Evolutionary conservation across 441 rosid species (phyloP), one percentile per base, ranked within the genome.

Genomic region (Erodium texanum): DNA sequence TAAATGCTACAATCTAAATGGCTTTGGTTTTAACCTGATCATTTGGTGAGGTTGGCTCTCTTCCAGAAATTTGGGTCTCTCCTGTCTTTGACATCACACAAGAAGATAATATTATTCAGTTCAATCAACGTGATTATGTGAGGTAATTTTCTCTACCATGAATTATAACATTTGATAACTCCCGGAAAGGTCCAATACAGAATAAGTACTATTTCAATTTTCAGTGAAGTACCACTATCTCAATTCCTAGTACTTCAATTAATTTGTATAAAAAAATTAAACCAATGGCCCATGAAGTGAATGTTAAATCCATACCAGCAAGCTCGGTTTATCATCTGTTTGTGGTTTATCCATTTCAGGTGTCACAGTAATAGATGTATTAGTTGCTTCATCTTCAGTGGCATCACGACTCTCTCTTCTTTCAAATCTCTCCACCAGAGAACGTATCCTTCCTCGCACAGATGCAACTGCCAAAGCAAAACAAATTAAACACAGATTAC

Each of bases 391-490:
- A 52, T 77, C 79, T 75, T 79, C 81, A 64, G 24, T 64, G 69
- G 59, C 54, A 68, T 27, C 77, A 22, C 64, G 62, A 72, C 68
- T 82, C 67, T 93, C 95, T 71, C 85, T 86, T 74, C 86, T 87
- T 79, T 94, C 99, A 80, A 94, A 94, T 82, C 74, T 88, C 86
- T 92, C 99, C 43, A 94, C 99, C 70, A 92, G 84, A 45, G 87
- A 69, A 64, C 99, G 99, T 12, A 97, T 94, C 78, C 98, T 86
- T 74, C 99, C 99, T 0, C 81, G 77, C 74, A 89, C 87, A 70
- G 90, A 89, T 19, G 89, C 93, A 79, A 90, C 98, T 90, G 88
- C 10, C 80, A 82, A 71, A 68, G 77, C 63, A 75, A 27, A 64
- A 69, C 14, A 56, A 56, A 20, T 12, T 20, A 56, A 20, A 36